Base-by-base conservation (phyloP, 2,329 filamentous ascomycete genomes). In the Remersonia thermophila region DNA sequence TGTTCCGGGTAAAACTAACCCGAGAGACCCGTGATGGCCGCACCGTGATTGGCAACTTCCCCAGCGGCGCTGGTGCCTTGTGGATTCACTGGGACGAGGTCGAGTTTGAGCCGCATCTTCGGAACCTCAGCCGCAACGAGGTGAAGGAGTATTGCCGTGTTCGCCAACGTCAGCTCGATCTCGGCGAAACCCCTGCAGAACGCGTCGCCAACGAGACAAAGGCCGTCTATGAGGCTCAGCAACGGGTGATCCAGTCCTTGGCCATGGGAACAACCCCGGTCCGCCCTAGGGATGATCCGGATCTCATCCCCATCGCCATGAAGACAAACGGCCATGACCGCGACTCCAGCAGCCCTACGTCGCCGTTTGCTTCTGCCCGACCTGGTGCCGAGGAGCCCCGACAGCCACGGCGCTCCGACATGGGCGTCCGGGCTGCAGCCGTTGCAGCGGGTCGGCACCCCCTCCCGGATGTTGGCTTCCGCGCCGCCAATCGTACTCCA, bases 71-170 rank as follows among this genome's bases (percentile, higher is more conserved):
- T 2, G 74, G 74, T 10, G 72, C 69, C 2, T 51, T 78, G 1
- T 79, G 74, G 74, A 72, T 79, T 27, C 57, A 66, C 5, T 77
- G 73, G 43, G 72, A 79, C 11, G 72, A 79, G 33, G 69, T 77
- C 9, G 63, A 66, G 25, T 69, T 77, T 16, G 66, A 78, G 16
- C 58, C 63, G 2, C 72, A 77, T 33, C 58, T 80, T 0, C 52
- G 58, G n/a, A 46, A 55, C 1, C 55, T 78, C 1, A 63, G 55
- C 3, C 58, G 73, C 8, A 58, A 62, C 2, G 73, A 79, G 44
- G 61, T 79, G 33, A 78, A 78, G 51, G 73, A 79, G 47, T 79
- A 77, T 44, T 71, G 69, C 34, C 71, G 73, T 13, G 64, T 79
- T 27, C 69, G 74, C 3, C 72, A 77, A 48, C 62, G 57, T 31